Evolutionary conservation across 768 basidiomycete genomes (phyloP).

Genomic region (Boletus pseudo-olivaceus): DNA sequence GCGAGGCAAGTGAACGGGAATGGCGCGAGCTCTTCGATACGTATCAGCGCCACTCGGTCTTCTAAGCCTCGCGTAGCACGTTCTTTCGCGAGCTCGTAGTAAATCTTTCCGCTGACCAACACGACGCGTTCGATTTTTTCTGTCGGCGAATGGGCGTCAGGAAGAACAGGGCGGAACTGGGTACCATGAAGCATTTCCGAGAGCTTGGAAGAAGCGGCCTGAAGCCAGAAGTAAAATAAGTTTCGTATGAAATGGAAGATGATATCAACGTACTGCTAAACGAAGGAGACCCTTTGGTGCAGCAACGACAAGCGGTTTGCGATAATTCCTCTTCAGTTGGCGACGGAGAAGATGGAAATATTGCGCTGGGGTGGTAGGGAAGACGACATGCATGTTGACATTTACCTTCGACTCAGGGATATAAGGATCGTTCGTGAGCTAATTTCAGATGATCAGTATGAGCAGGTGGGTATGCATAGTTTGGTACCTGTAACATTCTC

Average conservation of each 20-base stretch:
- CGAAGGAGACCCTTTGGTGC: constrained; percentile 82
- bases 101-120: constrained; percentile 78
- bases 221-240: background rate
- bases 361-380: constrained; percentile 86
- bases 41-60: constrained; percentile 59
- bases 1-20: constrained; percentile 71
- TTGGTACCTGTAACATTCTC: constrained; percentile 77
- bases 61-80: constrained; percentile 48
- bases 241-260: background rate
- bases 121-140: constrained; percentile 59
- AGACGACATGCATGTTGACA: constrained; percentile 82
- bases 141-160: constrained; percentile 39
- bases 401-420: constrained; percentile 33
- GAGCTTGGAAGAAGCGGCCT: constrained; percentile 75
- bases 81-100: constrained; percentile 80
- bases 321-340: constrained; percentile 79
- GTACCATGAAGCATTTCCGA: constrained; percentile 57
- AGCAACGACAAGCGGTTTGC: constrained; percentile 83
- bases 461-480: background rate
- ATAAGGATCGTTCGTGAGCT: constrained; percentile 79
- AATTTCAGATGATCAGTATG: background rate
- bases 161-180: constrained; percentile 65
- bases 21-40: constrained; percentile 84
- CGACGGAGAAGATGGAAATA: constrained; percentile 92
- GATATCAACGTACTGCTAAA: constrained; percentile 53